Conservation (phyloP, 768 basidiomycete species). For the Mycena rebaudengoi region DNA sequence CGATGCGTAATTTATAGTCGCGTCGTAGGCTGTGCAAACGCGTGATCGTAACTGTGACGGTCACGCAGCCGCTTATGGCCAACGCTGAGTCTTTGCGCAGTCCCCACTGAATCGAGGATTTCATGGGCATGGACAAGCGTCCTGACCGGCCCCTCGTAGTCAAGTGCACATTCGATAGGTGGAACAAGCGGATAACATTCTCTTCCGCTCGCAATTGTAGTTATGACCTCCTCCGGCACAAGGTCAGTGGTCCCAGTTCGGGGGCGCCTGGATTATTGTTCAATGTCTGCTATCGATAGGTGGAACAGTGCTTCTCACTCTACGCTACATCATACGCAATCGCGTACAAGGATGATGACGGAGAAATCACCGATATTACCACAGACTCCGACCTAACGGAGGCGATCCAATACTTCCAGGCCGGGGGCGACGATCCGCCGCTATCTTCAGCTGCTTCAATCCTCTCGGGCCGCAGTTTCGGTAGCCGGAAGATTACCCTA, state of each 20-base stretch:
- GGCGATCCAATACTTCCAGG: conserved; percentile 87
- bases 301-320: conserved; percentile 86
- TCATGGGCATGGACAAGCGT: conserved; percentile 27
- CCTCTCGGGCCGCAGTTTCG: conserved; percentile 73
- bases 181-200: conserved; percentile 82
- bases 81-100: background rate
- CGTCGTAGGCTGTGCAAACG: no score
- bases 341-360: conserved; percentile 89
- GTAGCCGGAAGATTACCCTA: conserved; percentile 77
- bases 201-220: conserved; percentile 81
- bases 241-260: conserved; percentile 56
- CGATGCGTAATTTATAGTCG: no score
- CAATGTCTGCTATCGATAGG: conserved; percentile 50
- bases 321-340: conserved; percentile 75
- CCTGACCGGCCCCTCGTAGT: conserved; percentile 82
- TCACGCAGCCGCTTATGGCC: background rate
- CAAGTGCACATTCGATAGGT: conserved; percentile 82
- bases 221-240: conserved; percentile 74
- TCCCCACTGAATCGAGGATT: no score
- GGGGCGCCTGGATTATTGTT: conserved; percentile 8
- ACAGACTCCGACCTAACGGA: conserved; percentile 83
- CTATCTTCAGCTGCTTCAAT: conserved; percentile 78
- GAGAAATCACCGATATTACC: conserved; percentile 74
- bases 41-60: background rate
- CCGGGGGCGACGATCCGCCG: conserved; percentile 76